Evolutionary conservation across 306 rosid species (phyloP).

Genomic region (Amphicarpaea edgeworthii): DNA sequence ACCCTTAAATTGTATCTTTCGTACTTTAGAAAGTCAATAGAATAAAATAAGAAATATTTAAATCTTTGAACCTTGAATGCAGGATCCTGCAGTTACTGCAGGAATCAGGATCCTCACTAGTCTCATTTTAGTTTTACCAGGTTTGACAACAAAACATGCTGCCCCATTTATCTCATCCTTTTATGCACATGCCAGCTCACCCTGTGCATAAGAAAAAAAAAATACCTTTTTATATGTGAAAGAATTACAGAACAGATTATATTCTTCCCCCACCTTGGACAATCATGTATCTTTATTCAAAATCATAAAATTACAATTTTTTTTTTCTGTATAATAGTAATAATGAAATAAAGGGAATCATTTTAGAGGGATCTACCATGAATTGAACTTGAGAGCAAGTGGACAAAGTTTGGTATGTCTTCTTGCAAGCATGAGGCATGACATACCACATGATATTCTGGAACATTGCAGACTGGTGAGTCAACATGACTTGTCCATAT

Average conservation of each 20-base stretch:
- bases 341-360: conserved; percentile 7
- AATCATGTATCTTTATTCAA: neutral
- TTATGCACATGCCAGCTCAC: neutral
- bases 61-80: neutral
- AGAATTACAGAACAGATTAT: neutral
- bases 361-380: conserved; percentile 5
- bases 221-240: neutral
- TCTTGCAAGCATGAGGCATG: conserved; percentile 13
- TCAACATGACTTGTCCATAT: conserved; percentile 48
- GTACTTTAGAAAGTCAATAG: too few relatives aligned
- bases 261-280: neutral
- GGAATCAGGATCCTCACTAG: neutral
- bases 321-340: neutral
- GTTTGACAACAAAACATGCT: neutral
- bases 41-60: neutral
- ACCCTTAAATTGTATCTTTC: too few relatives aligned
- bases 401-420: conserved; percentile 34
- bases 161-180: neutral
- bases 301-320: neutral
- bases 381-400: neutral
- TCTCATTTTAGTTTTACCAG: neutral
- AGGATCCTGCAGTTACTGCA: neutral
- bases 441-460: conserved; percentile 35
- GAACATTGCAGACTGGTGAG: conserved; percentile 44
- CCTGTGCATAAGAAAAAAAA: too few relatives aligned